Base-by-base conservation (phyloP, 768 basidiomycete species). In the Tylopilus plumbeoviolaceoides region DNA sequence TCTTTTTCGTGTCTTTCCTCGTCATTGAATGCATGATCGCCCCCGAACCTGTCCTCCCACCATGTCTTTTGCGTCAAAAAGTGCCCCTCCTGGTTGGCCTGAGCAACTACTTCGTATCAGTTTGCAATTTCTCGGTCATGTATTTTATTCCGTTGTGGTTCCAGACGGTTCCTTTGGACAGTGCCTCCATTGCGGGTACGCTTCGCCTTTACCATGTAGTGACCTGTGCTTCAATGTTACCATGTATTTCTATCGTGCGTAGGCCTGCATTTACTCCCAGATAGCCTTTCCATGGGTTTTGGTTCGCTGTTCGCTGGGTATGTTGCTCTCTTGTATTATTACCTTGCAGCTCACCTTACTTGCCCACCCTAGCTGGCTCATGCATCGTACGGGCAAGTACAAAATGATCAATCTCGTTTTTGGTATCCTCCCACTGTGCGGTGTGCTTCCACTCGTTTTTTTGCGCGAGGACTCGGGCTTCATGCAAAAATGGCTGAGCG, bases 61-160 rank as follows among this genome's bases (percentile, higher is more conserved):
- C 83, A 0, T 75, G 72, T 56, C 73, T 91, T 12, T 70, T 91
- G n/a, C 74, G 73, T 17, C 74, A 84, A 63, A 81, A 75, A 51
- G 82, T 90, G 0, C 87, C 90, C 0, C 73, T 89, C 5, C 73
- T 92, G 1, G 80, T 89, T 17, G 85, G 84, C 3, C 66, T 75
- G 47, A 87, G 82, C 61, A 89, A 88, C 61, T 85, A 83, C 61
- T 76, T 88, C 20, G 88, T 90, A 11, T 78, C 87, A 5, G 74
- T 77, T 2, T 89, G 87, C 65, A 91, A 89, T 63, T 86, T 91
- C 44, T 73, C 83, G 1, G 76, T 89, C 58, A 87, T 79, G 64
- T 91, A 87, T 66, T 89, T 84, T 66, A 79, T 83, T 64, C 89
- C 89, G 4, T 78, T 86, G 64, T 91, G 87, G 85, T 91, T 90